phyloP scores from a whole-genome alignment of 1,139 yeast genomes.

The Blastobotrys persicus region DNA sequence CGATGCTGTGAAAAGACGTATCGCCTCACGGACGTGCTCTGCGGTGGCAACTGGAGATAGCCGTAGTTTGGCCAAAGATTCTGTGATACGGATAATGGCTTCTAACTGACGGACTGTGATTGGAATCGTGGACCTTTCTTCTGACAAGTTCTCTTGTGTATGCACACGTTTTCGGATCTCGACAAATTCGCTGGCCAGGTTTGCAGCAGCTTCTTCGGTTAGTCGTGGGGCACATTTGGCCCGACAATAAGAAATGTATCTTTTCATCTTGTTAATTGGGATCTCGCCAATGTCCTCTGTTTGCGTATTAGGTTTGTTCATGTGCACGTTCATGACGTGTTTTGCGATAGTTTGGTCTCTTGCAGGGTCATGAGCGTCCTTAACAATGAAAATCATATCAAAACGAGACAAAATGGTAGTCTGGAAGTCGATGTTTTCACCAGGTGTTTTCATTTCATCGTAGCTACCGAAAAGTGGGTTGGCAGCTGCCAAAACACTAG shows the following conservation, averaged over 20 bases:
- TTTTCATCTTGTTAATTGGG: conserved; percentile 84
- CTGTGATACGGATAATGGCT: conserved; percentile 95
- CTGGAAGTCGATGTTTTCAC: conserved; percentile 97
- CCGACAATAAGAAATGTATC: conserved; percentile 88
- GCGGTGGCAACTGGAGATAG: conserved; percentile 81
- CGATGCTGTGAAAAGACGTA: conserved; percentile 89
- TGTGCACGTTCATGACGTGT: conserved; percentile 93
- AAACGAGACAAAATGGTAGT: conserved; percentile 95
- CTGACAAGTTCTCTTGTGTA: conserved; percentile 73
- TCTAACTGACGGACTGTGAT: conserved; percentile 97
- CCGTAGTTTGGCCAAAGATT: conserved; percentile 84
- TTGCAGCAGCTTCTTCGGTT: conserved; percentile 85
- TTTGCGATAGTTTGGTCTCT: conserved; percentile 89
- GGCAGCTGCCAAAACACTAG: conserved; percentile 96
- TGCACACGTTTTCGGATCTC: conserved; percentile 84
- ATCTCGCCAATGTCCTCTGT: conserved; percentile 77
- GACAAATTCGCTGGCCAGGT: conserved; percentile 91
- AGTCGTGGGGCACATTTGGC: conserved; percentile 89
- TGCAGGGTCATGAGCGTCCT: conserved; percentile 86
- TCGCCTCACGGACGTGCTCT: conserved; percentile 93
- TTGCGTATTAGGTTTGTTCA: conserved; percentile 59
- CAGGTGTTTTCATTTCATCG: conserved; percentile 94
- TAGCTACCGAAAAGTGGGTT: conserved; percentile 96
- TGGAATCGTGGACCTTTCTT: conserved; percentile 93
- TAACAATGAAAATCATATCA: conserved; percentile 97